Evolutionary conservation across 225 moss, liverwort and hornwort genomes (phyloP).

Genomic region (Marchantia paleacea): DNA sequence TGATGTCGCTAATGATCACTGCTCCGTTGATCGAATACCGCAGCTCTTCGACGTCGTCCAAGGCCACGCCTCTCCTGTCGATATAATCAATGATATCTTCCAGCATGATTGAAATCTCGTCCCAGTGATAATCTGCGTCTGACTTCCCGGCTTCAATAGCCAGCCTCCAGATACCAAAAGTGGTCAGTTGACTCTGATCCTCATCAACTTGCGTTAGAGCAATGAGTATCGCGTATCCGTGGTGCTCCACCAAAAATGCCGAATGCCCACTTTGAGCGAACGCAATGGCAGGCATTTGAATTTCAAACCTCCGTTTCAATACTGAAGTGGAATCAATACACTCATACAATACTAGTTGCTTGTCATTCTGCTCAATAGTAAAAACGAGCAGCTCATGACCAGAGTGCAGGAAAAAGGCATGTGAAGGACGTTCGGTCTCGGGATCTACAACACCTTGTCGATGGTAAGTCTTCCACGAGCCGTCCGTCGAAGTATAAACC

Average conservation of each 20-base stretch:
- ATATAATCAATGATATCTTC: slow-evolving; percentile 26
- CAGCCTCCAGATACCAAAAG: slow-evolving; percentile 25
- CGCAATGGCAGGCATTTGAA: slow-evolving; percentile 19
- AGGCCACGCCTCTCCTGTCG: slow-evolving; percentile 24
- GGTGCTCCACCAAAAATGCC: slow-evolving; percentile 25
- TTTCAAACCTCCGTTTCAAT: slow-evolving; percentile 13
- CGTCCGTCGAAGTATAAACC: slow-evolving; percentile 15
- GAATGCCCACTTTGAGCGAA: slow-evolving; percentile 27
- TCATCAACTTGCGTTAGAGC: slow-evolving; percentile 24
- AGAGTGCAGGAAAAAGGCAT: slow-evolving; percentile 23
- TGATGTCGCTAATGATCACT: slow-evolving; percentile 24
- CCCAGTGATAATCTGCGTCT: slow-evolving; percentile 22
- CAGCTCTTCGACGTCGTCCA: slow-evolving; percentile 25
- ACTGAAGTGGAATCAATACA: slow-evolving; percentile 17
- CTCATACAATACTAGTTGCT: slow-evolving; percentile 20
- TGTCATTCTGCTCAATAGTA: slow-evolving; percentile 28
- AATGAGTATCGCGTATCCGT: slow-evolving; percentile 17
- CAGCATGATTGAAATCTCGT: slow-evolving; percentile 23
- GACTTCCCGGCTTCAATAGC: slow-evolving; percentile 14
- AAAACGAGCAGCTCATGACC: slow-evolving; percentile 21
- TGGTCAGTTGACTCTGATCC: slow-evolving; percentile 27
- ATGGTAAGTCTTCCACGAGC: slow-evolving; percentile 21
- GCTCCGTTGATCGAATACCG: slow-evolving; percentile 24
- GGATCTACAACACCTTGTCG: slow-evolving; percentile 11
- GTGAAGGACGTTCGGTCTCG: slow-evolving; percentile 20